Evolutionary conservation across 1,284 basidiomycete species (phyloP).

Genomic region (Sanghuangporus baumii): DNA sequence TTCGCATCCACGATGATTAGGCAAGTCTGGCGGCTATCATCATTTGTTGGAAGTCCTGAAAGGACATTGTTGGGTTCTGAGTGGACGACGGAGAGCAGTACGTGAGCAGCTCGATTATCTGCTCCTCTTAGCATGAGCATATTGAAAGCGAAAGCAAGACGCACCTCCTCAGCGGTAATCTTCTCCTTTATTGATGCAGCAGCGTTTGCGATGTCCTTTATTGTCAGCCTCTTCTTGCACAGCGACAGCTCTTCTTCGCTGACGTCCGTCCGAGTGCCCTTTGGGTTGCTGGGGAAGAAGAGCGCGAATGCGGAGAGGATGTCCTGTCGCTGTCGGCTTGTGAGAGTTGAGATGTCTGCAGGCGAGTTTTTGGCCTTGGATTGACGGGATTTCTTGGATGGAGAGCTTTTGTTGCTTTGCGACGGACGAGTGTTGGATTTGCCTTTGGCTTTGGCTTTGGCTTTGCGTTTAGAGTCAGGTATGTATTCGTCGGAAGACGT

Average conservation of each 20-base stretch:
- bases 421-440: not conserved
- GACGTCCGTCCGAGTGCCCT: conserved; percentile 15
- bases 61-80: conserved; percentile 47
- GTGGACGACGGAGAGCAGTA: conserved; percentile 52
- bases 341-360: conserved; percentile 27
- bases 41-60: conserved; percentile 68
- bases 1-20: no score
- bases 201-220: conserved; percentile 56
- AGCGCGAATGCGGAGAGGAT: conserved; percentile 55
- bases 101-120: conserved; percentile 73
- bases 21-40: conserved; percentile 53
- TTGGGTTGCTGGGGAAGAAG: conserved; percentile 51
- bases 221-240: conserved; percentile 46
- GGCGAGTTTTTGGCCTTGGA: not conserved
- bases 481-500: conserved; percentile 21
- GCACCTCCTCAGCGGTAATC: conserved; percentile 63
- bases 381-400: not conserved
- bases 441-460: not conserved
- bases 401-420: not conserved
- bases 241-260: conserved; percentile 40
- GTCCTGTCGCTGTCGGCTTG: conserved; percentile 45
- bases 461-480: conserved; percentile 10
- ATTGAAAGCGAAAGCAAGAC: conserved; percentile 19
- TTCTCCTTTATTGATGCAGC: conserved; percentile 59
- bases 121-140: not conserved